Evolutionary conservation across 176 grass and related monocot genomes (phyloP).

Genomic region (Aegilops sharonensis): DNA sequence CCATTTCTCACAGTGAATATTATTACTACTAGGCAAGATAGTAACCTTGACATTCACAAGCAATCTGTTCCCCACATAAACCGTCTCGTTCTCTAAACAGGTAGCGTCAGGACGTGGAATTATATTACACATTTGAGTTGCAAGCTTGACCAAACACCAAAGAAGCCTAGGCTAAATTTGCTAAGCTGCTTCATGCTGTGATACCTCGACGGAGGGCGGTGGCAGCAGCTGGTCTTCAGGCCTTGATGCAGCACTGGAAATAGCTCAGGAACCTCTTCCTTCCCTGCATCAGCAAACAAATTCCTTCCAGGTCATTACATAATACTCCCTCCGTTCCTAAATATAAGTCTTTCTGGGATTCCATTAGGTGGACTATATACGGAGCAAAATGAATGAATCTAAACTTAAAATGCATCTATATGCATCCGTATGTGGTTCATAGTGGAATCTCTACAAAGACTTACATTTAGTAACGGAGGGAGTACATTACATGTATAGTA

Average conservation of each 20-base stretch:
- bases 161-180: conserved; percentile 31
- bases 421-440: too few relatives aligned
- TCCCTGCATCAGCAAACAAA: conserved; percentile 47
- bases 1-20: background rate
- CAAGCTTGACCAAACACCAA: conserved; percentile 34
- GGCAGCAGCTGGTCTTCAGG: conserved; percentile 41
- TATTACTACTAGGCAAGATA: conserved; percentile 17
- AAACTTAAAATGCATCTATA: too few relatives aligned
- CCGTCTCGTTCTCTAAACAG: conserved; percentile 19
- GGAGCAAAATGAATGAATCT: too few relatives aligned
- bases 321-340: background rate
- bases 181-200: conserved; percentile 4
- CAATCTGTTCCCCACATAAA: conserved; percentile 18
- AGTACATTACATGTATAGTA: background rate
- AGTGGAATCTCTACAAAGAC: too few relatives aligned
- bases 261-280: conserved; percentile 90
- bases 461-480: too few relatives aligned
- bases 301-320: conserved; percentile 8
- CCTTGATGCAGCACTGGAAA: conserved; percentile 92
- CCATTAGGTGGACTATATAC: too few relatives aligned
- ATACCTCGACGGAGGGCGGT: background rate
- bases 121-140: conserved; percentile 36
- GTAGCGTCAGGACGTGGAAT: background rate
- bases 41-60: background rate
- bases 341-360: too few relatives aligned